A percentile compares a stretch with the other conserved stretches of the same genome.
Conservation (phyloP, 306 rosid species). For the Trichosanthes truncata region DNA sequence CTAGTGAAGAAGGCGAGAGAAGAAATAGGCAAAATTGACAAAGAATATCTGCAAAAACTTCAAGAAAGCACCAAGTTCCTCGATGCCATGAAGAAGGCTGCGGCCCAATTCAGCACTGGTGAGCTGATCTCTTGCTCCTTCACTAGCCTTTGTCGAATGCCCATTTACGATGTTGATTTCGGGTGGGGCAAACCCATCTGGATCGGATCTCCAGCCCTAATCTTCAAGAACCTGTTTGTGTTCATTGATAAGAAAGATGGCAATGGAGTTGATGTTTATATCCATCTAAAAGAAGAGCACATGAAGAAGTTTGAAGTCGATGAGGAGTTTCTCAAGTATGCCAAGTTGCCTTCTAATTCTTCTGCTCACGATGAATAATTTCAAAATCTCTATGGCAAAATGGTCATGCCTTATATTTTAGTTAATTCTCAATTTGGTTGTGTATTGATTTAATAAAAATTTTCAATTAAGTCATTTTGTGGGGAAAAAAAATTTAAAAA, state of each 20-base stretch:
- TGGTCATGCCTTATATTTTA: too few species aligned
- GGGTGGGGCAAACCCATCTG: conserved; percentile 50
- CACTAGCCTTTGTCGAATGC: conserved; percentile 39
- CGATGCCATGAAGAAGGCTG: conserved; percentile 15
- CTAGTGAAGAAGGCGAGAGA: not conserved
- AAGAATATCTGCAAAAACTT: conserved; percentile 13
- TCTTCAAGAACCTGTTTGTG: conserved; percentile 29
- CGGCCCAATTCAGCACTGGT: conserved; percentile 9
- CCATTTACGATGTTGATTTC: conserved; percentile 41
- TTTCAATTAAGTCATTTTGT: too few species aligned
- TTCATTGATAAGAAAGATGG: conserved; percentile 26
- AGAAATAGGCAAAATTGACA: conserved; percentile 23
- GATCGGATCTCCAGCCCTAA: conserved; percentile 29
- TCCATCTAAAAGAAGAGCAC: conserved; percentile 32
- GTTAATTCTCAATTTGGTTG: too few species aligned
- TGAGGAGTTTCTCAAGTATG: not conserved
- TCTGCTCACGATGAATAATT: not conserved
- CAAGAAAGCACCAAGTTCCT: conserved; percentile 12
- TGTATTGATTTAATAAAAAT: too few species aligned
- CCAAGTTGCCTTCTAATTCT: not conserved
- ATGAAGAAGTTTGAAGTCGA: conserved; percentile 25
- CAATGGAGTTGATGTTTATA: conserved; percentile 36
- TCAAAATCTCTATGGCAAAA: too few species aligned
- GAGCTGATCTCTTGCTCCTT: conserved; percentile 23
- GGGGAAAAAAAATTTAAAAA: too few species aligned